A percentile compares a stretch with the other conserved stretches of the same genome.
Conservation (phyloP, 805 yeast genomes). For the Saccharomyces jurei region DNA sequence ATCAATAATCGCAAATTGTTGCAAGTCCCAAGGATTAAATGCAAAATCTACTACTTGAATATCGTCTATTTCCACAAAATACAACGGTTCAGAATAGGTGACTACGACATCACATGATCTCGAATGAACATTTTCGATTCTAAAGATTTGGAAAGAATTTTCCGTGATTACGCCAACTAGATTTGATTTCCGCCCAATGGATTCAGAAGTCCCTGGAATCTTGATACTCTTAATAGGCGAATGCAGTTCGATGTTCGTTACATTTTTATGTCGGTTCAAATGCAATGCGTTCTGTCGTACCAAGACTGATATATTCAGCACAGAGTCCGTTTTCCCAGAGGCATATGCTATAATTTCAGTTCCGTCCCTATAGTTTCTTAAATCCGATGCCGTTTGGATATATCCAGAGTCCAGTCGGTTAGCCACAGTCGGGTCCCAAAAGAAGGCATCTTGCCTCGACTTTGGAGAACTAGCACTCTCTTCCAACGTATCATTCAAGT, state of each 20-base stretch:
- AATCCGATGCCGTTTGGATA: conserved; percentile 19
- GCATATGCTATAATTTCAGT: conserved; percentile 15
- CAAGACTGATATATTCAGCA: conserved; percentile 10
- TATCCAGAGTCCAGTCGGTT: conserved; percentile 12
- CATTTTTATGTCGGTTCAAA: neutral
- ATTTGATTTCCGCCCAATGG: conserved; percentile 21
- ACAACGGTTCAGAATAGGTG: conserved; percentile 19
- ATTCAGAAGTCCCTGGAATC: conserved; percentile 22
- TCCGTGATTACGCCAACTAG: conserved; percentile 35
- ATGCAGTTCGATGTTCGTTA: conserved; percentile 20
- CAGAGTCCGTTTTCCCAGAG: conserved; percentile 17
- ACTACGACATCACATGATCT: conserved; percentile 9
- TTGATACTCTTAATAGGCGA: conserved; percentile 37
- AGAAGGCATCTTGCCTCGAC: neutral
- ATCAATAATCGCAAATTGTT: conserved; percentile 40
- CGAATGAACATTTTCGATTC: conserved; percentile 17
- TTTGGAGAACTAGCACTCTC: neutral
- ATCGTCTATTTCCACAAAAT: conserved; percentile 22
- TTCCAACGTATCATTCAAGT: conserved; percentile 1
- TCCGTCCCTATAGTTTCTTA: conserved; percentile 16
- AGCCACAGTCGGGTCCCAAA: conserved; percentile 17
- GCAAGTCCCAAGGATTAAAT: conserved; percentile 37
- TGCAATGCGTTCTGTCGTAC: neutral
- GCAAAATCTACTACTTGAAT: conserved; percentile 39
- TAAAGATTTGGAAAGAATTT: conserved; percentile 29